Evolutionary conservation across 768 basidiomycete genomes (phyloP), one percentile per base, ranked within the genome.

Genomic region (Phylloporus sp.): DNA sequence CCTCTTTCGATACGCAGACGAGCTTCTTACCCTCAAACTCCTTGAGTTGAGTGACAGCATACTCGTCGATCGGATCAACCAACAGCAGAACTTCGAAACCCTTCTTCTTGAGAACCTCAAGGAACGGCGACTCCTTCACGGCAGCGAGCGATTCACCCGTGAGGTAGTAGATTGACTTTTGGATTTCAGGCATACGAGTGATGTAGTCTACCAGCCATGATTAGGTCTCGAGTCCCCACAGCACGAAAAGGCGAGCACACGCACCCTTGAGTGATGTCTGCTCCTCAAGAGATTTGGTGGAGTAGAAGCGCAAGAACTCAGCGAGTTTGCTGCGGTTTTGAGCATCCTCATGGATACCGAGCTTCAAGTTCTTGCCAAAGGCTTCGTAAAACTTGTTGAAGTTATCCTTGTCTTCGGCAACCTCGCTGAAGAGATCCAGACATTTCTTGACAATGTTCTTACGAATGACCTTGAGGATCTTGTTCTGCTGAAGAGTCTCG

Each of bases 381-480:
- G 92, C 81, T 75, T 94, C 89, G 73, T 96, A 96, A 80, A 98
- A 97, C 76, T 94, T 95, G 70, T 60, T 66, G 68, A 90, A 92
- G 79, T 88, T 97, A 74, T 99, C 96, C 81, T 98, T 98, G 81
- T 99, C 96, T 79, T 99, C 95, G 28, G 94, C 86, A 54, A 98
- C 95, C 79, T 99, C 96, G 59, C 69, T 76, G 77, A 99, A 81
- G 60, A 97, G 71, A 65, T 98, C 95, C 72, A 98, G 70, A 67
- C 88, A 86, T 78, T 97, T 97, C 84, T 92, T 98, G 70, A 98
- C 94, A 45, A 98, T 81, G 78, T 97, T 96, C 83, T 97, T 96
- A 70, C 92, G 90, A 69, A 95, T 94, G 69, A 96, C 93, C 79
- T 98, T 99, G 61, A 99, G 86, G 59, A 99, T 99, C 84, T 98